phyloP scores from a whole-genome alignment of 179 eudicot genomes.

The Silene vulgaris region DNA sequence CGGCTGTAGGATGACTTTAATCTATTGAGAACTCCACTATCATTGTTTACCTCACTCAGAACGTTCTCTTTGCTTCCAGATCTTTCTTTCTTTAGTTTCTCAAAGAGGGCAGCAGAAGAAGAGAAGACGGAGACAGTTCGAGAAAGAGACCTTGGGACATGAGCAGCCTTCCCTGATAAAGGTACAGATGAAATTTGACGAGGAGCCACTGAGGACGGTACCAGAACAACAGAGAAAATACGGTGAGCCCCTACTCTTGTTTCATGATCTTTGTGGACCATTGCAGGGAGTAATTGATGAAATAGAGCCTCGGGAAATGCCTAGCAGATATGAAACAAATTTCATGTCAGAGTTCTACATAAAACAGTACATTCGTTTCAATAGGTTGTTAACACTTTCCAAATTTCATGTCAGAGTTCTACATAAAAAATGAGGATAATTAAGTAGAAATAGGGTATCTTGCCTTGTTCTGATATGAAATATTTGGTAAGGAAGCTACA shows the following conservation, averaged over 20 bases:
- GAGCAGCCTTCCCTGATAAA: constrained; percentile 36
- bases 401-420: no score
- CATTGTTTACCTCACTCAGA: constrained; percentile 38
- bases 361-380: background rate
- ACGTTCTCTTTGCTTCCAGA: constrained; percentile 41
- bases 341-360: background rate
- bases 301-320: constrained; percentile 77
- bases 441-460: background rate
- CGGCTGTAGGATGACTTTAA: constrained; percentile 71
- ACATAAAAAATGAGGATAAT: background rate
- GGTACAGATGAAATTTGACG: constrained; percentile 32
- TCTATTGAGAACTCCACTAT: constrained; percentile 52
- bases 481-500: constrained; percentile 76
- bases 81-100: constrained; percentile 56
- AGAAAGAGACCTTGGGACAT: constrained; percentile 71
- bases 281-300: constrained; percentile 72
- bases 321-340: constrained; percentile 27
- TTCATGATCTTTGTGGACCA: constrained; percentile 72
- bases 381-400: background rate
- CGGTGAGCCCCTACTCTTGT: constrained; percentile 65
- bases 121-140: constrained; percentile 83
- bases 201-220: constrained; percentile 71
- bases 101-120: constrained; percentile 75
- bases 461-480: constrained; percentile 77
- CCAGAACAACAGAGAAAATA: constrained; percentile 69